phyloP scores from a whole-genome alignment of 495 filamentous ascomycete genomes.

The Chaetomium fimeti region DNA sequence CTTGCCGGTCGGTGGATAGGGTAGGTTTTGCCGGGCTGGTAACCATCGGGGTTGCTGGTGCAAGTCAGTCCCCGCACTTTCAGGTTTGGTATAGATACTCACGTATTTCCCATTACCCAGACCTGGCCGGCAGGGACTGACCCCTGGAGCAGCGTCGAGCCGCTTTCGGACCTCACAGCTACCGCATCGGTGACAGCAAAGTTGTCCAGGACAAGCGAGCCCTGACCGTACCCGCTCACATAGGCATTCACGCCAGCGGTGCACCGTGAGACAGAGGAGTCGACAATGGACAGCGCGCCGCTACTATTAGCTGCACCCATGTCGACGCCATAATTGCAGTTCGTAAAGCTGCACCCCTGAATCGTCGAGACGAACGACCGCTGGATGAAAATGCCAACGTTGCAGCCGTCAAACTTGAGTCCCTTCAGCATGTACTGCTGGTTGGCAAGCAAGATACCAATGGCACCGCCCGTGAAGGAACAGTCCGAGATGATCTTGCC shows the following conservation, averaged over 20 bases:
- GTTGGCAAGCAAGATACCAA: conserved; percentile 49
- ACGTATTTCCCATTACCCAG: conserved; percentile 37
- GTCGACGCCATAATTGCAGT: conserved; percentile 56
- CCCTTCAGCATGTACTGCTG: conserved; percentile 56
- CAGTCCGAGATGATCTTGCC: conserved; percentile 52
- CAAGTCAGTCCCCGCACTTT: conserved; percentile 2
- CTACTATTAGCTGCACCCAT: conserved; percentile 45
- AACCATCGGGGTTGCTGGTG: conserved; percentile 28
- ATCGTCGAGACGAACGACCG: conserved; percentile 26
- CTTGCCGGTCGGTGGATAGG: conserved; percentile 29
- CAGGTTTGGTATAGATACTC: background rate
- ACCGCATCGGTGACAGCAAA: conserved; percentile 31
- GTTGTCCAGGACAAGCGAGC: conserved; percentile 58
- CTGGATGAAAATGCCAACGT: conserved; percentile 28
- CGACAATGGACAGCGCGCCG: conserved; percentile 51
- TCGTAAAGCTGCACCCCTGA: conserved; percentile 45
- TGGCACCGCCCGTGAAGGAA: conserved; percentile 48
- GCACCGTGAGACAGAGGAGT: conserved; percentile 51
- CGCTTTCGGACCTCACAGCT: conserved; percentile 28
- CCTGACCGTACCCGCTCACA: conserved; percentile 42
- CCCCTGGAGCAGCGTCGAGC: conserved; percentile 19
- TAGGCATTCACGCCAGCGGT: conserved; percentile 42
- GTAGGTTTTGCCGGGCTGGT: conserved; percentile 36
- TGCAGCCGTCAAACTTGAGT: conserved; percentile 44
- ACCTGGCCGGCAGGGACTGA: conserved; percentile 25